Percentiles rank a stretch among this genome's conserved stretches.
Conservation (phyloP, 2,329 filamentous ascomycete species). For the Sporothrix sp. region DNA sequence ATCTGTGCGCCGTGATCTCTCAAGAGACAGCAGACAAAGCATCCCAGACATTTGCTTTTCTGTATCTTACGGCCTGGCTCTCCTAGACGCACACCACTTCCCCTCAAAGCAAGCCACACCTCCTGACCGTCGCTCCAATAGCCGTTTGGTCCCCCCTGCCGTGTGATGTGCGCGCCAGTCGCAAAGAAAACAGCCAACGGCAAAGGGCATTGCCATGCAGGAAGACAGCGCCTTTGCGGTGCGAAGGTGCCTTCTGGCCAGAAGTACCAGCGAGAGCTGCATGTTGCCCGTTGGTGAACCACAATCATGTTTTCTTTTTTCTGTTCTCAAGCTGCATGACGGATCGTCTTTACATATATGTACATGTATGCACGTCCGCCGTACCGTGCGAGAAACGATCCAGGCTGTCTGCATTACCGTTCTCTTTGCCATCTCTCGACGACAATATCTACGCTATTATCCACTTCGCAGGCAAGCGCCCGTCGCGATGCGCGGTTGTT, state of each 20-base stretch:
- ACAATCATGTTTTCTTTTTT: not conserved
- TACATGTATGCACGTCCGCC: not conserved
- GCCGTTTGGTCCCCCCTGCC: not conserved
- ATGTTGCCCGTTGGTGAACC: no score
- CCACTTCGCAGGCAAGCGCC: not conserved
- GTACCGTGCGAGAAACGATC: not conserved
- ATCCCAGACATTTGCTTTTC: not conserved
- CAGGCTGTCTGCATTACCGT: no score
- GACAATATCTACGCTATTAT: not conserved
- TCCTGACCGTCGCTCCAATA: not conserved
- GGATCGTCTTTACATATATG: not conserved
- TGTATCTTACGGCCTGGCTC: not conserved
- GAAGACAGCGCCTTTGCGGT: no score
- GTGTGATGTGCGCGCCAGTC: conserved; percentile 2
- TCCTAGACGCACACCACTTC: not conserved
- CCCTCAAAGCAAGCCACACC: not conserved
- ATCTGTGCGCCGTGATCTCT: no score
- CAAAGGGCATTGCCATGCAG: no score
- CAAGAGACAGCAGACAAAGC: conserved; percentile 2
- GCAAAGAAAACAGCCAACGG: not conserved
- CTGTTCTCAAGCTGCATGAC: not conserved
- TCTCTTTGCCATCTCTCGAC: not conserved
- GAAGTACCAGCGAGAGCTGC: no score
- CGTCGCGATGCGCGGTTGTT: conserved; percentile 7
- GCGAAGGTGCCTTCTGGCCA: no score